Evolutionary conservation across 345 rosid species (phyloP).

Genomic region (Heritiera littoralis): DNA sequence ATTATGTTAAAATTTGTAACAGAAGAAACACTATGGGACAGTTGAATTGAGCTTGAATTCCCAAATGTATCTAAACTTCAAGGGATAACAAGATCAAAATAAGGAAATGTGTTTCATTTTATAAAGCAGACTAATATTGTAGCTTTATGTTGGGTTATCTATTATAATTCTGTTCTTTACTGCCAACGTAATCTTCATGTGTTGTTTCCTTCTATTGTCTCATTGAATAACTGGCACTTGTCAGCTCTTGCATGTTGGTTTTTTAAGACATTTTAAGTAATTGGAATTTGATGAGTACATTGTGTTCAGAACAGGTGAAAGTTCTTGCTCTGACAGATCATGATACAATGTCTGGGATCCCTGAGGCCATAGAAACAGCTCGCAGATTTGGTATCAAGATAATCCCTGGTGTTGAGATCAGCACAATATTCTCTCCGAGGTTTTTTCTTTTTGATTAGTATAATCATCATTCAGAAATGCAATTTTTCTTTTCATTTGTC

Average conservation of each 20-base stretch:
- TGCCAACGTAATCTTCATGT: background rate
- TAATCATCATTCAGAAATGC: slow-evolving; percentile 3
- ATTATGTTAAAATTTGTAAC: background rate
- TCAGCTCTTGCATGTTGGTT: background rate
- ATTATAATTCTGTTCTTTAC: background rate
- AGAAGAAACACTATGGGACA: background rate
- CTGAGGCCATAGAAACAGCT: slow-evolving; percentile 89
- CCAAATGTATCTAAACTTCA: background rate
- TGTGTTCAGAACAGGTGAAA: slow-evolving; percentile 77
- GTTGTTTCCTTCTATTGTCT: background rate
- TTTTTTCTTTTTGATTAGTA: slow-evolving; percentile 23
- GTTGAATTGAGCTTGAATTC: background rate
- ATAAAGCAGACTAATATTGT: background rate
- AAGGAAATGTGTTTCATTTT: background rate
- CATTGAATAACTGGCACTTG: background rate
- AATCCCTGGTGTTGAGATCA: slow-evolving; percentile 92
- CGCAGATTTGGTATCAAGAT: slow-evolving; percentile 74
- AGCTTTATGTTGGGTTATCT: background rate
- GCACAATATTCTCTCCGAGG: slow-evolving; percentile 78
- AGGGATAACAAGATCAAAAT: background rate
- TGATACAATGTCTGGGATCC: slow-evolving; percentile 83
- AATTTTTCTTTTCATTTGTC: slow-evolving; percentile 12
- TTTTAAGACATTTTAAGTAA: background rate
- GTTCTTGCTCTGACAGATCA: slow-evolving; percentile 96
- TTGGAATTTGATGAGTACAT: slow-evolving; percentile 32